phyloP scores from a whole-genome alignment of 345 rosid species.

The Pistacia vera region DNA sequence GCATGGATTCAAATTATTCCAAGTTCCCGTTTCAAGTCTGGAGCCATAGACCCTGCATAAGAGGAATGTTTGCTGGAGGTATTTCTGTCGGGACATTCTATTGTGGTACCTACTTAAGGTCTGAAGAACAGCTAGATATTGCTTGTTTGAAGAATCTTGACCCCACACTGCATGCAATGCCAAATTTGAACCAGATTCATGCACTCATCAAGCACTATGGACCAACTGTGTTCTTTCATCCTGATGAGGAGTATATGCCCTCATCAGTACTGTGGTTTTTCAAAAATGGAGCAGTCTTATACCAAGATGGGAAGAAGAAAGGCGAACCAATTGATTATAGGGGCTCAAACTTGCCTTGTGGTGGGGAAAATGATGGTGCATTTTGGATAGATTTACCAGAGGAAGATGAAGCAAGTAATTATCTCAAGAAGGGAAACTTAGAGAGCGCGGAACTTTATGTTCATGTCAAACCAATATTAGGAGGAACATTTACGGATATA shows the following conservation, averaged over 20 bases:
- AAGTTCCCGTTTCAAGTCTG: constrained; percentile 56
- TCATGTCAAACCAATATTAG: constrained; percentile 83
- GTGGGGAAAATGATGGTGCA: constrained; percentile 67
- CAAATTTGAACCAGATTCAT: constrained; percentile 75
- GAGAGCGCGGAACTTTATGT: constrained; percentile 84
- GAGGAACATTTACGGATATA: constrained; percentile 89
- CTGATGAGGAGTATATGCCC: constrained; percentile 80
- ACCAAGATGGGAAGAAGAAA: constrained; percentile 41
- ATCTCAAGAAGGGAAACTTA: constrained; percentile 57
- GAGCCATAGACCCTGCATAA: constrained; percentile 63
- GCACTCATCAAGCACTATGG: constrained; percentile 74
- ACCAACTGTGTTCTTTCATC: constrained; percentile 88
- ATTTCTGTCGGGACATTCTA: constrained; percentile 85
- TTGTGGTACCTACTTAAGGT: constrained; percentile 48
- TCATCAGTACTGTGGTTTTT: constrained; percentile 92
- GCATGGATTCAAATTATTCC: constrained; percentile 35
- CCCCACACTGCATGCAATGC: constrained; percentile 61
- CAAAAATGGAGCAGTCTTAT: constrained; percentile 78
- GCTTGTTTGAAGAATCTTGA: constrained; percentile 85
- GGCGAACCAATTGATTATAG: constrained; percentile 50
- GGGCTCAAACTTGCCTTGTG: constrained; percentile 73
- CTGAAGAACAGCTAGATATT: constrained; percentile 43
- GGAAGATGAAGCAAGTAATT: constrained; percentile 52
- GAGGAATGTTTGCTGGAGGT: constrained; percentile 72
- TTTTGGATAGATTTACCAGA: constrained; percentile 85